Base-by-base conservation (phyloP, 805 yeast species). In the Saccharomycopsis sp. region DNA sequence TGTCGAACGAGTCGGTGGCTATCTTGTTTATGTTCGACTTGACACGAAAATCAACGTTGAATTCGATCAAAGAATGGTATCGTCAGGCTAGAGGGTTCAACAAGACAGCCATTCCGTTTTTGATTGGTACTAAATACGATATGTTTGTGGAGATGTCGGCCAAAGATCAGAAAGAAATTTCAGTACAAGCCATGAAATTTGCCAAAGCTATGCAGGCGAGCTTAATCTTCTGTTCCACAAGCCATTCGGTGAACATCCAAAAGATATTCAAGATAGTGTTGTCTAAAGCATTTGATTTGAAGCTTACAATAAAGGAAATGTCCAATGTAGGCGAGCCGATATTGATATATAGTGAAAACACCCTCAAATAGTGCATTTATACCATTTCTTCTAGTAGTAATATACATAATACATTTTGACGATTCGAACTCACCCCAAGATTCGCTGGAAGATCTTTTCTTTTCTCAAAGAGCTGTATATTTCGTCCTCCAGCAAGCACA, bases 71-170 rank as follows among this genome's bases (percentile, higher is more conserved):
- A 68, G 97, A 91, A 67, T 93, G 98, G 99, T 93, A 91, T 69
- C 76, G 96, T 61, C 96, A 89, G 68, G 93, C 96, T 0, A 76
- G 96, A 55, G 96, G 96, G 0, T 85, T 89, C 68, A 93, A 93
- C 72, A 83, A 85, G 68, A 86, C 92, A 0, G 97, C 97, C 7
- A 87, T 93, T 53, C 97, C 97, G 2, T 82, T 93, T 60, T 75
- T 93, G 52, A 87, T 93, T 1, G 99, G 99, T 2, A 93, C 99
- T 0, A 93, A 93, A 69, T 93, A 88, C 71, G 99, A 93, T 69
- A 74, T 84, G 62, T 92, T 93, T 70, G 84, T 89, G 29, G 91
- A 87, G 63, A 73, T 89, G 70, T 82, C 92, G 53, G 82, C 79
- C 42, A 86, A 82, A 58, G 96, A 92, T 66, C 97, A 93, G 69